These are phyloP conservation scores for Primulina eburnea DNA, from an alignment of 257 asterid genomes.

Conservation along the genomic window DNA sequence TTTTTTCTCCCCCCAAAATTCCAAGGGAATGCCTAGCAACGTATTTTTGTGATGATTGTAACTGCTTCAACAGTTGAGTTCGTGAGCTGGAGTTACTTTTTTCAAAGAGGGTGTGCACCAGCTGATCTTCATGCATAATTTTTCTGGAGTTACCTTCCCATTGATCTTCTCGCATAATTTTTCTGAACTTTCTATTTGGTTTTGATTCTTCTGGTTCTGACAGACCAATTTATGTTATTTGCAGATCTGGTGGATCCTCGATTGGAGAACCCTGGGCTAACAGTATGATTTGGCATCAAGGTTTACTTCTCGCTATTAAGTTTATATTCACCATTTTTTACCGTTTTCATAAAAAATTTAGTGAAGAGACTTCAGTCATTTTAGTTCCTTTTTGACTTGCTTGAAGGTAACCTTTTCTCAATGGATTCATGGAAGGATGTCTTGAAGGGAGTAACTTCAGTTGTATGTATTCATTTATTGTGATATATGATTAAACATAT, in stretches of 20 bases:
- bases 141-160: background rate
- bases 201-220: conserved; percentile 26
- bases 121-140: conserved; percentile 3
- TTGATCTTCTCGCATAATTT: conserved; percentile 6
- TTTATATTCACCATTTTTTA: conserved; percentile 16
- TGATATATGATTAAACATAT: background rate
- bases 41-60: too few relatives aligned
- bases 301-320: conserved; percentile 37
- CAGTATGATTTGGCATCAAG: conserved; percentile 83
- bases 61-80: background rate
- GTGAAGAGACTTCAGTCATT: conserved; percentile 16
- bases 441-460: conserved; percentile 85
- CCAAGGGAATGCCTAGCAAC: background rate
- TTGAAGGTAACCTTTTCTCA: conserved; percentile 75
- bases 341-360: conserved; percentile 1
- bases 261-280: conserved; percentile 81
- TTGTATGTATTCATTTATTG: conserved; percentile 51
- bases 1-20: too few relatives aligned
- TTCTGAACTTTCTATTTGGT: conserved; percentile 1
- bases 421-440: conserved; percentile 86
- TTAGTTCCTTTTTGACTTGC: conserved; percentile 26
- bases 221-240: conserved; percentile 26
- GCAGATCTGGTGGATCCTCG: conserved; percentile 80
- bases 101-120: background rate
- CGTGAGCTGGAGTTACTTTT: background rate